Conservation (phyloP, 1,139 yeast species). For the Hyphopichia pseudoburtonii region DNA sequence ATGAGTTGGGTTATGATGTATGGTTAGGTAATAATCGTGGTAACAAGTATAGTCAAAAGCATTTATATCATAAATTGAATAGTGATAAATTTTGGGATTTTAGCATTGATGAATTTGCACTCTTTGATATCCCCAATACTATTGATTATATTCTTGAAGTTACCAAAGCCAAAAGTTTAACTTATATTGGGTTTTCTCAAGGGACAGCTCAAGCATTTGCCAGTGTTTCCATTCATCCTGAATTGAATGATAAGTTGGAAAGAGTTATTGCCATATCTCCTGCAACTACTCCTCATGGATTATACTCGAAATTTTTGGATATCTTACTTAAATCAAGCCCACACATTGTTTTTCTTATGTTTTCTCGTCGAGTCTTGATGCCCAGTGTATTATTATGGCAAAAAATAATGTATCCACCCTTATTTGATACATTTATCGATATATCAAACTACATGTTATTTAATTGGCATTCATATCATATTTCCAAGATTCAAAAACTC, state of each 20-base stretch:
- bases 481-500: conserved; percentile 67
- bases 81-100: conserved; percentile 45
- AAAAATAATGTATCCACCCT: conserved; percentile 76
- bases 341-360: conserved; percentile 64
- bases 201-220: conserved; percentile 94
- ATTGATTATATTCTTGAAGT: conserved; percentile 35
- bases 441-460: conserved; percentile 64
- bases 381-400: conserved; percentile 85
- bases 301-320: conserved; percentile 74
- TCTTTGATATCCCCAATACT: conserved; percentile 47
- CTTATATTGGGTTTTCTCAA: conserved; percentile 84
- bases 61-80: conserved; percentile 37
- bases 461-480: conserved; percentile 75
- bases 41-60: conserved; percentile 72
- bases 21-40: conserved; percentile 93
- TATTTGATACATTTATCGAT: conserved; percentile 75
- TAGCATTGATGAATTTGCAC: conserved; percentile 48
- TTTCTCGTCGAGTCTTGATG: conserved; percentile 71
- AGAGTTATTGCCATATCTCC: conserved; percentile 84
- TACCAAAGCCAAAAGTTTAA: conserved; percentile 37
- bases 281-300: conserved; percentile 90
- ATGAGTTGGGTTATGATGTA: conserved; percentile 84
- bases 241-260: conserved; percentile 65
- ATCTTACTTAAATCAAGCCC: conserved; percentile 80
- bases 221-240: conserved; percentile 66